Evolutionary conservation across 2,329 filamentous ascomycete genomes (phyloP), one percentile per base, ranked within the genome.

Genomic region (Orbilia oligospora): DNA sequence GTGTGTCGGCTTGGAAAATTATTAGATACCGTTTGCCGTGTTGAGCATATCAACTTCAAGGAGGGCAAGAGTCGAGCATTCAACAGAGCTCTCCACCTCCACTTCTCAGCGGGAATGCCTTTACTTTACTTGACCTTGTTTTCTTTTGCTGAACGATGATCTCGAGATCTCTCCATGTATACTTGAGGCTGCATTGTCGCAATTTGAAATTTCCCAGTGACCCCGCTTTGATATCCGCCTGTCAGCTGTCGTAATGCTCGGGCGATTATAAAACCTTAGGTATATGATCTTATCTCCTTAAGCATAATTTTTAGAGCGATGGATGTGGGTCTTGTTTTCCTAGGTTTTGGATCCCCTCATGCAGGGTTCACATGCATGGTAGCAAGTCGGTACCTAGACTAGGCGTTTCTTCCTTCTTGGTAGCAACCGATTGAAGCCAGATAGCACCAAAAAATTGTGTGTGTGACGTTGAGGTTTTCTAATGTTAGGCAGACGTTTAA

Each of bases 181-280:
- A 36, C 16, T 12, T 5, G n/a, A 46, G 68, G 58, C n/a, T n/a
- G n/a, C n/a, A n/a, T 33, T 72, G 69, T 72, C 61, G 61, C 58
- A 72, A 72, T 71, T 71, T 48, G 69, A 58, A 33, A 71, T 51
- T 56, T 71, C 6, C 48, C 58, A 72, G 24, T 2, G 20, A 65
- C 38, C 38, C 38, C 12, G 12, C 38, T 41, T 12, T 9, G n/a
- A 41, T 41, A 41, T 67, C 16, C 38, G 22, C 58, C 14, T 30
- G 27, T 30, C n/a, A 12, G 65, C 18, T 67, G 65, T 44, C 53
- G 51, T 48, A 61, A 70, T 64, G 14, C 20, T 46, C 38, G 14
- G 36, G 10, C 44, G 6, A n/a, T 30, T 30, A 30, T 30, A 30
- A 30, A 18, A 61, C 30, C n/a, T 48, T 53, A 24, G 27, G 44